Evolutionary conservation across 192 early-diverging fungal genomes (phyloP).

Genomic region (Pilaira anomala): DNA sequence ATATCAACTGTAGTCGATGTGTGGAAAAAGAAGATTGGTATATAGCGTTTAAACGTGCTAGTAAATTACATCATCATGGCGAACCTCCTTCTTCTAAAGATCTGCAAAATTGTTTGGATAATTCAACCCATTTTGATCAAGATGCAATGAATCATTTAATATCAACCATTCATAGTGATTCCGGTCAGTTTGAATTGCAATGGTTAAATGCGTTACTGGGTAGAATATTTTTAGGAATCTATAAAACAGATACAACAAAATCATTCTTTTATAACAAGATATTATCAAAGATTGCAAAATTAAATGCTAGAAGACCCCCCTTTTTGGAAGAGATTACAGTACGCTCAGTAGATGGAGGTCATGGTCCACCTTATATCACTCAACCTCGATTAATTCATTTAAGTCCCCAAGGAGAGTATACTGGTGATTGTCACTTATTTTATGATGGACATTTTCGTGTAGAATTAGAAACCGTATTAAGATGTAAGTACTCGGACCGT

Average conservation of each 20-base stretch:
- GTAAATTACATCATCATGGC: conserved; percentile 55
- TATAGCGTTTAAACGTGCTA: conserved; percentile 64
- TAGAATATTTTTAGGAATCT: conserved; percentile 69
- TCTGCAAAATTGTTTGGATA: background rate
- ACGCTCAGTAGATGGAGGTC: conserved; percentile 72
- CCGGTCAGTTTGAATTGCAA: conserved; percentile 46
- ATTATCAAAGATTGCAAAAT: conserved; percentile 62
- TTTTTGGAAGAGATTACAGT: conserved; percentile 84
- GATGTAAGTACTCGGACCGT: conserved; percentile 43
- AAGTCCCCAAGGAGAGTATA: conserved; percentile 65
- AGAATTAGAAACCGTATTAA: conserved; percentile 66
- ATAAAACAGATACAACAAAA: conserved; percentile 57
- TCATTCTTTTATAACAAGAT: conserved; percentile 64
- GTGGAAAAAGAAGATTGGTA: conserved; percentile 94
- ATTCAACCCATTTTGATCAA: conserved; percentile 42
- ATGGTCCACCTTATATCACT: conserved; percentile 77
- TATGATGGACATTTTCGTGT: conserved; percentile 77
- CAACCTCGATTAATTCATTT: conserved; percentile 70
- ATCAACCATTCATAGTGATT: conserved; percentile 51
- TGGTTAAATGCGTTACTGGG: conserved; percentile 90
- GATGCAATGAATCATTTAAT: conserved; percentile 40
- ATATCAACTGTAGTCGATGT: conserved; percentile 55
- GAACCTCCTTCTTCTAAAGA: conserved; percentile 26
- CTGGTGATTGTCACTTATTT: conserved; percentile 70
- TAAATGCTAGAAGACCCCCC: conserved; percentile 59